Conservation (phyloP, 2,329 filamentous ascomycete genomes). For the Fusarium marasasianum region DNA sequence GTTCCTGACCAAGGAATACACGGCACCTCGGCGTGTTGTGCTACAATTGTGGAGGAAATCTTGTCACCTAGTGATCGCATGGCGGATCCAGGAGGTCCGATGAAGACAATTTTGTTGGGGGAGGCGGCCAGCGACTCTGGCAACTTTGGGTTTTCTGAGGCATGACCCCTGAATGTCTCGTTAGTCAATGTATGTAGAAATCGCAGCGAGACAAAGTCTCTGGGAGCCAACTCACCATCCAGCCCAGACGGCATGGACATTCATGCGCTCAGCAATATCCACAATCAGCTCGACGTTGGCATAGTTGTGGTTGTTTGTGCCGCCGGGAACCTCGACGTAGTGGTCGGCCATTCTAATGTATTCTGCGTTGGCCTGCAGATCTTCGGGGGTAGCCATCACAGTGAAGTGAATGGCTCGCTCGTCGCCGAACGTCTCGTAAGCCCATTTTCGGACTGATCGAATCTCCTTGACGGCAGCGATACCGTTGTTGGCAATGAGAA, state of each 20-base stretch:
- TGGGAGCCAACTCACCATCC: slow-evolving; percentile 76
- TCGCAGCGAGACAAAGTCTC: not conserved
- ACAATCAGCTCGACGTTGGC: slow-evolving; percentile 99
- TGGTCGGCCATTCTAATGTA: slow-evolving; percentile 99
- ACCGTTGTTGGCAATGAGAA: slow-evolving; percentile 99
- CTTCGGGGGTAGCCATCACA: slow-evolving; percentile 98
- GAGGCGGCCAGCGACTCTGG: slow-evolving; percentile 96
- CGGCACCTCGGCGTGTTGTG: slow-evolving; percentile 93
- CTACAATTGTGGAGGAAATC: slow-evolving; percentile 98
- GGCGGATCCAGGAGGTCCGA: slow-evolving; percentile 94
- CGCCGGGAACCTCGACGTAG: slow-evolving; percentile 98
- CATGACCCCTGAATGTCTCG: slow-evolving; percentile 81
- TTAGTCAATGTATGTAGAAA: slow-evolving; percentile 19
- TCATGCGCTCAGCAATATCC: slow-evolving; percentile 97
- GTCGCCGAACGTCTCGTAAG: slow-evolving; percentile 99
- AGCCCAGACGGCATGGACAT: slow-evolving; percentile 98
- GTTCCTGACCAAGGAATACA: slow-evolving; percentile 99
- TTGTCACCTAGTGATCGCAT: slow-evolving; percentile 99
- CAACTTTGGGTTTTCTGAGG: slow-evolving; percentile 97
- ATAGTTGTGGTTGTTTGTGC: slow-evolving; percentile 99
- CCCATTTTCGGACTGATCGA: slow-evolving; percentile 99
- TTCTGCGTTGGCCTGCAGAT: slow-evolving; percentile 96
- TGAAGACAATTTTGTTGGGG: slow-evolving; percentile 98
- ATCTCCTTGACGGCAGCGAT: slow-evolving; percentile 99
- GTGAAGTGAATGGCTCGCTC: slow-evolving; percentile 99